Base-by-base conservation (phyloP, 2,329 filamentous ascomycete genomes). In the Sclerotinia minor region DNA sequence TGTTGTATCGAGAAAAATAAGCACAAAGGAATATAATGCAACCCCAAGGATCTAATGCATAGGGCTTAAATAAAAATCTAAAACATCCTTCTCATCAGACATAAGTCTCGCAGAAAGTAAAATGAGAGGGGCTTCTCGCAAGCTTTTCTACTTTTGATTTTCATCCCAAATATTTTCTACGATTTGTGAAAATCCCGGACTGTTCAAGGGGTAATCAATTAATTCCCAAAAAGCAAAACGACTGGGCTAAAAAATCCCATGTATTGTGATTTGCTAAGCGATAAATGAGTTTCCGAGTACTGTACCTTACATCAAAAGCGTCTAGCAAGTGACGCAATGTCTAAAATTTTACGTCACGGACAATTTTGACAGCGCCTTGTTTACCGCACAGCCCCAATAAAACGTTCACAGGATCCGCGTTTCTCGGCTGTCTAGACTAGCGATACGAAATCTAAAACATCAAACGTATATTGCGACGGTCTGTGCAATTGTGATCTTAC, bases 141-240 rank as follows among this genome's bases (percentile, higher is more conserved):
- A 60, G 57, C 57, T n/a, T 60, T 60, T 32, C 57, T 49, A 45
- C 26, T 47, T 47, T 29, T 7, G 26, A 19, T 21, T 15, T n/a
- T n/a, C 3, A 29, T 47, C 21, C 13, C 11, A 60, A 44, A 6
- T 11, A 15, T 55, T 38, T 21, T 7, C 21, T 35, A 7, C 9
- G 21, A 35, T n/a, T 55, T 32, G 5, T 13, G 13, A 19, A 35
- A 35, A 29, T 19, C 5, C 52, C 11, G 15, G 19, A 9, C 7
- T 6, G n/a, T 6, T 15, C 29, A 7, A 15, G 21, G 5, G 38
- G 38, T 41, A 41, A 41, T 41, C 38, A 41, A 41, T 41, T 15
- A 41, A 41, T 13, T 17, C 15, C 5, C 38, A 41, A 41, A 41
- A 15, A n/a, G n/a, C n/a, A n/a, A n/a, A n/a, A n/a, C n/a, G n/a